Percentiles rank a stretch among this genome's conserved stretches.
phyloP scores from a whole-genome alignment of 106 monocot species.

The Apostasia shenzhenica region DNA sequence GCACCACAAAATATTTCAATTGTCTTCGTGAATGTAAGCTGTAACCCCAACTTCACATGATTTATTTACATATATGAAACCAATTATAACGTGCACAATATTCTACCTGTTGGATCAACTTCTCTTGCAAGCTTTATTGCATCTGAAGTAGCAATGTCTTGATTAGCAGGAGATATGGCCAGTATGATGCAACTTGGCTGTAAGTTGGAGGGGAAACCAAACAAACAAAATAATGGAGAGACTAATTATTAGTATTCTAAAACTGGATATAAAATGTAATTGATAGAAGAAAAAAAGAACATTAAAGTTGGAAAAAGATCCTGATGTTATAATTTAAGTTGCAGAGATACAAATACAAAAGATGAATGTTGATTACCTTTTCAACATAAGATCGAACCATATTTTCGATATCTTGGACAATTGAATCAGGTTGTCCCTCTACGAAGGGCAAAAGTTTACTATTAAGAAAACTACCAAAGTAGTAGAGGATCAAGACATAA shows the following conservation, averaged over 20 bases:
- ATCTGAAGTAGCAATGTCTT: conserved; percentile 99
- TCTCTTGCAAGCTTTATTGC: conserved; percentile 97
- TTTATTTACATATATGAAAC: too few relatives aligned
- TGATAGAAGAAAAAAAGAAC: not conserved
- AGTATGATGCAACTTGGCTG: conserved; percentile 94
- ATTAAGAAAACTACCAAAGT: not conserved
- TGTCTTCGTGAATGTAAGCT: not conserved
- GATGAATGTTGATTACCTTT: conserved; percentile 43
- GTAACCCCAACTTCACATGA: too few relatives aligned
- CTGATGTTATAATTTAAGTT: too few relatives aligned
- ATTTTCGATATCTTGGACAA: conserved; percentile 93
- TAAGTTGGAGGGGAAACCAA: conserved; percentile 3
- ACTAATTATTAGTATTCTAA: not conserved
- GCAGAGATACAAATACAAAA: too few relatives aligned
- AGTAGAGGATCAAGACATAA: not conserved
- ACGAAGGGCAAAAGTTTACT: not conserved
- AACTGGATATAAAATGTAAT: not conserved
- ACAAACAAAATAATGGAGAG: not conserved
- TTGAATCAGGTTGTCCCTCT: conserved; percentile 95
- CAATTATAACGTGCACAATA: not conserved
- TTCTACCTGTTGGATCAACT: conserved; percentile 84
- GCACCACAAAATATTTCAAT: not conserved
- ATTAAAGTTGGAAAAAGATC: too few relatives aligned
- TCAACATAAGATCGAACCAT: conserved; percentile 98
- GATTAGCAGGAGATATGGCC: conserved; percentile 98